A percentile compares a stretch with the other conserved stretches of the same genome.
Evolutionary conservation across 139 green algal genomes (phyloP).

Genomic region (Marvania coccoides): DNA sequence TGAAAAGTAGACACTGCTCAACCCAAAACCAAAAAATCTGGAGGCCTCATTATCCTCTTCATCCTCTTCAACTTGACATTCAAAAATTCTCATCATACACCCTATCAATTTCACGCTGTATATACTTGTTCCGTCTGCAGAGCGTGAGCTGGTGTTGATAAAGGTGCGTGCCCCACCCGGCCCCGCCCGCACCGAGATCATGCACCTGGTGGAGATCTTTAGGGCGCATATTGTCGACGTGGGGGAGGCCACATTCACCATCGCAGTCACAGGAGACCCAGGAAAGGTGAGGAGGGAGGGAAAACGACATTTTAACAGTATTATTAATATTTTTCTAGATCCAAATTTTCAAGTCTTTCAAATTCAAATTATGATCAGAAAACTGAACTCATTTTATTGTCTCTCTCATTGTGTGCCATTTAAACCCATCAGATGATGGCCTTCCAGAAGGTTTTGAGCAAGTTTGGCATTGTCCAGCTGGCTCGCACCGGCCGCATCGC

Average conservation of each 20-base stretch:
- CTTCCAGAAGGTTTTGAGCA: slow-evolving; percentile 55
- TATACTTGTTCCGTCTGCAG: slow-evolving; percentile 24
- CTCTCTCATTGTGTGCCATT: too few species aligned
- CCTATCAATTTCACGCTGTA: too few species aligned
- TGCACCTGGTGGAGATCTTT: slow-evolving; percentile 91
- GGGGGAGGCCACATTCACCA: slow-evolving; percentile 43
- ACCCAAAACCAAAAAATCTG: too few species aligned
- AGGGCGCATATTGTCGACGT: slow-evolving; percentile 85
- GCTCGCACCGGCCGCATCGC: slow-evolving; percentile 87
- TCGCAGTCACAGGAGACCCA: slow-evolving; percentile 78
- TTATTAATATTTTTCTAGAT: too few species aligned
- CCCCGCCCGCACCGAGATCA: slow-evolving; percentile 67
- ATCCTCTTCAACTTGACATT: too few species aligned
- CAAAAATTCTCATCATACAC: too few species aligned
- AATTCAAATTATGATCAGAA: too few species aligned
- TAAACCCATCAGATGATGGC: slow-evolving; percentile 67
- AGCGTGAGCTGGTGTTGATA: slow-evolving; percentile 90
- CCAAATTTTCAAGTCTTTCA: too few species aligned
- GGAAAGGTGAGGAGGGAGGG: slow-evolving; percentile 65
- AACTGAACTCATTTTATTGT: background rate
- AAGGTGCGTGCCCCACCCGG: slow-evolving; percentile 72
- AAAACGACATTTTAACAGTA: background rate
- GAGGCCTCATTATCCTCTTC: too few species aligned
- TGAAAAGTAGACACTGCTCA: too few species aligned
- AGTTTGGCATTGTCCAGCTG: slow-evolving; percentile 79